These are phyloP conservation scores for Bipolaris sorokiniana DNA, from an alignment of 2,329 filamentous ascomycete species.

Conservation along the genomic window DNA sequence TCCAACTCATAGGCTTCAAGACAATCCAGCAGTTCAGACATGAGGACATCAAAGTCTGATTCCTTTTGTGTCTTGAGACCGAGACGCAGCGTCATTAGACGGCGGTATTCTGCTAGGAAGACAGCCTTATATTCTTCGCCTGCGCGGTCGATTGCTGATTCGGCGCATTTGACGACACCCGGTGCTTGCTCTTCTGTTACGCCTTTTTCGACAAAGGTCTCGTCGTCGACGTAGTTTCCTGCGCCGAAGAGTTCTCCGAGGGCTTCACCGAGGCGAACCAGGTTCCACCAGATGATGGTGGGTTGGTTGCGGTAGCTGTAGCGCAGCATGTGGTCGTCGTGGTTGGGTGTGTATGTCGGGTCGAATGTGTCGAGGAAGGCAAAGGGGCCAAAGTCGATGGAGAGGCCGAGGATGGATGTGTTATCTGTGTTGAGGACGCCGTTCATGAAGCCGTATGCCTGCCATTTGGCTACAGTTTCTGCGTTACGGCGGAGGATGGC, in stretches of 20 bases:
- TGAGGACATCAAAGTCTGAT: slow-evolving; percentile 78
- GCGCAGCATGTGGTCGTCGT: slow-evolving; percentile 85
- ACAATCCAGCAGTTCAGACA: slow-evolving; percentile 80
- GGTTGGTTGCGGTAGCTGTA: slow-evolving; percentile 96
- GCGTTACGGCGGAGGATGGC: slow-evolving; percentile 88
- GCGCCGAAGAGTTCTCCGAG: slow-evolving; percentile 87
- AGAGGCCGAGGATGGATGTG: slow-evolving; percentile 86
- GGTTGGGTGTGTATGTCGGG: slow-evolving; percentile 91
- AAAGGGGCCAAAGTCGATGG: slow-evolving; percentile 94
- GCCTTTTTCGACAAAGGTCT: slow-evolving; percentile 73
- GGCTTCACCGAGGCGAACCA: slow-evolving; percentile 87
- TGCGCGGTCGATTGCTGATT: slow-evolving; percentile 78
- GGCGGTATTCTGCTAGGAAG: slow-evolving; percentile 88
- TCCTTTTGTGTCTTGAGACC: slow-evolving; percentile 74
- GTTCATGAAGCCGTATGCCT: slow-evolving; percentile 99
- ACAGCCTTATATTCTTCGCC: slow-evolving; percentile 89
- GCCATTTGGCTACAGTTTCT: slow-evolving; percentile 87
- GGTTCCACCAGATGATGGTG: slow-evolving; percentile 98
- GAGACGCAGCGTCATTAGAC: slow-evolving; percentile 78
- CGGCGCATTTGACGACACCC: slow-evolving; percentile 77
- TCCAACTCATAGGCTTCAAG: slow-evolving; percentile 85
- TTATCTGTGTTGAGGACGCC: slow-evolving; percentile 98
- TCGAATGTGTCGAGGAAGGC: slow-evolving; percentile 98
- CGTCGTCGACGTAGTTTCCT: slow-evolving; percentile 72
- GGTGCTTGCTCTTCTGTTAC: slow-evolving; percentile 71